These are phyloP conservation scores for Astrocystis sublimbata DNA, from an alignment of 495 filamentous ascomycete species.

Conservation along the genomic window DNA sequence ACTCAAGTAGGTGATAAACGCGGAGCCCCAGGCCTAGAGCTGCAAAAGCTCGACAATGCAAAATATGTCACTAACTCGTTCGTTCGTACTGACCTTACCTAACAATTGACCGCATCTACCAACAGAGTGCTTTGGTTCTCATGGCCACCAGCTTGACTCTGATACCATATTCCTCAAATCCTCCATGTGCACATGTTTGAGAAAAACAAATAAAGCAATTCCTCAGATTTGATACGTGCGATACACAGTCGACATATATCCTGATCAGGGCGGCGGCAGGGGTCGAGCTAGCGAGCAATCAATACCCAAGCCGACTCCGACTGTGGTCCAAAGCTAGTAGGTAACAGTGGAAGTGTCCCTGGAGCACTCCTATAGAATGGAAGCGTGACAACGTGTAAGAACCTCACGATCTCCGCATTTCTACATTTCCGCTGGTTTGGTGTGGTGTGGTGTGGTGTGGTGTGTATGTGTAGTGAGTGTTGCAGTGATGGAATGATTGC, in stretches of 20 bases:
- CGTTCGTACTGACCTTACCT: not conserved
- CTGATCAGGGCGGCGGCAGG: too few species aligned
- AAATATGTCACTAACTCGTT: constrained; percentile 1
- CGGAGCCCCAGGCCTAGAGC: not conserved
- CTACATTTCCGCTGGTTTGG: too few species aligned
- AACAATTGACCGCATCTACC: not conserved
- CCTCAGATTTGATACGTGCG: too few species aligned
- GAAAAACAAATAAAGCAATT: too few species aligned
- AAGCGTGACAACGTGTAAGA: not conserved
- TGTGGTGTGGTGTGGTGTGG: not conserved
- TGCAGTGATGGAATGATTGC: constrained; percentile 1
- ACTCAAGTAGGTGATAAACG: not conserved
- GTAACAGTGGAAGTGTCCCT: too few species aligned
- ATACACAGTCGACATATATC: too few species aligned
- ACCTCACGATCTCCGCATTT: not conserved
- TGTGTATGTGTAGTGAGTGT: not conserved
- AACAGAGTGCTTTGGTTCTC: not conserved
- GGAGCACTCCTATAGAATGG: not conserved
- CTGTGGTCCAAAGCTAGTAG: too few species aligned
- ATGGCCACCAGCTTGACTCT: not conserved
- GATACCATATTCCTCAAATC: not conserved
- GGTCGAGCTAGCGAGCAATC: too few species aligned
- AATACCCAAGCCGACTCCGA: too few species aligned
- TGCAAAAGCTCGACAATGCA: not conserved
- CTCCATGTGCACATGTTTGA: too few species aligned